Evolutionary conservation across 176 grass and related monocot genomes (phyloP), one percentile per base, ranked within the genome.

Genomic region (Zoysia japonica): DNA sequence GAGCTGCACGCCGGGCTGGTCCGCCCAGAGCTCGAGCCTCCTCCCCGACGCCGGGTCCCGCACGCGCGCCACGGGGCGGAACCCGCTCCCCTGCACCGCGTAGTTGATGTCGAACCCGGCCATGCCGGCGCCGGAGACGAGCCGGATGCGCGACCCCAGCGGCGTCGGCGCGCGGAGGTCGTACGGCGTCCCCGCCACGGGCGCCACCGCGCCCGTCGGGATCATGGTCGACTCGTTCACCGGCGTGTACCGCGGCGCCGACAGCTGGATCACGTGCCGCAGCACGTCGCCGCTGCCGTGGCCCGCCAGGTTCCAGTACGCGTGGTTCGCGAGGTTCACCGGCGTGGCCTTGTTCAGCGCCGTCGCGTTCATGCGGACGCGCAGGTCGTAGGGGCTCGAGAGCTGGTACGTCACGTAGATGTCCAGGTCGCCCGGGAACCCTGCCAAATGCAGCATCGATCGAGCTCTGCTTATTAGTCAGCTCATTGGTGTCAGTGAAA

Each of bases 1-100:
- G 74, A 98, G 83, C 84, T 98, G 95, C 76, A 94, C 86, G 0
- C 92, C 95, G 45, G 89, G 92, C 81, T 98, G 95, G 86, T 94
- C 78, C 11, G 92, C 77, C 89, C 87, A 94, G 74, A 98, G 62
- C 76, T 87, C 65, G 6, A 98, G 2, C 36, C 17, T 57, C 46
- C 92, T 41, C 38, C 92, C 95, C 0, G 92, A 91, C n/a, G 62
- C 69, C 36, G 81, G 75, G 65, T 98, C 89, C 55, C 38, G 9
- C 35, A 91, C 90, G 17, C 9, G 17, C 3, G 90, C 90, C 65
- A 91, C 88, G 42, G 39, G 78, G 78, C 84, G 78, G 81, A 89
- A 65, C 20, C 9, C 19, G 61, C 47, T 19, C 2, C 60, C 67
- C 42, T 79, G 63, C 35, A 91, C 83, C 2, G 84, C 90, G 70